A percentile compares a stretch with the other conserved stretches of the same genome.
phyloP scores from a whole-genome alignment of 2,329 filamentous ascomycete species.

The Clonostachys sp. region DNA sequence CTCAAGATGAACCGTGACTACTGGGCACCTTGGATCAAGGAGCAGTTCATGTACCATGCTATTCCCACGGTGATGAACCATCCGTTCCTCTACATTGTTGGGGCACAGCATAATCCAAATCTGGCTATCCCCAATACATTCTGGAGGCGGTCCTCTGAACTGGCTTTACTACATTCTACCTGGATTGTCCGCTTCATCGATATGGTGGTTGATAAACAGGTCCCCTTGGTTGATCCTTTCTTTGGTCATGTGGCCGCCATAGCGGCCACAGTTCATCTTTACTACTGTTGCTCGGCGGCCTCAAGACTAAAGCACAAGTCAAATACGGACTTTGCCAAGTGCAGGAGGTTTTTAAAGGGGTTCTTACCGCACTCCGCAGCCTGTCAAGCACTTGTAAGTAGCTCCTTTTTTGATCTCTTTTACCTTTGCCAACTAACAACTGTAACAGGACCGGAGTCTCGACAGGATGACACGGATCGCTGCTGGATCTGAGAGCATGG shows the following conservation, averaged over 20 bases:
- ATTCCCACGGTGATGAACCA: conserved; percentile 47
- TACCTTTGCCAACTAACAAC: conserved; percentile 2
- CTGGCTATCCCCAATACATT: conserved; percentile 48
- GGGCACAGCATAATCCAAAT: conserved; percentile 45
- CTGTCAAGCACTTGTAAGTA: conserved; percentile 36
- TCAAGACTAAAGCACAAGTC: conserved; percentile 43
- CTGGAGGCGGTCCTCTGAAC: conserved; percentile 45
- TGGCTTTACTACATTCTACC: conserved; percentile 44
- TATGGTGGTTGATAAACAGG: conserved; percentile 45
- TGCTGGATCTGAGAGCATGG: conserved; percentile 38
- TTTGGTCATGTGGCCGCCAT: conserved; percentile 46
- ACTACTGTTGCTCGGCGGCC: conserved; percentile 46
- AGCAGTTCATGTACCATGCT: conserved; percentile 48
- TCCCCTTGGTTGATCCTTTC: conserved; percentile 44
- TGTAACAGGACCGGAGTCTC: conserved; percentile 34
- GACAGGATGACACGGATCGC: conserved; percentile 44
- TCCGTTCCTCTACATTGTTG: conserved; percentile 47
- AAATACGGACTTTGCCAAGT: conserved; percentile 45
- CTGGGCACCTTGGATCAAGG: conserved; percentile 46
- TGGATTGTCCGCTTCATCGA: conserved; percentile 51
- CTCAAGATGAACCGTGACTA: conserved; percentile 37
- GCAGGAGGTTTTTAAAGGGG: conserved; percentile 39
- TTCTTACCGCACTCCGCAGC: conserved; percentile 41
- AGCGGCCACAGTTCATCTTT: conserved; percentile 47
- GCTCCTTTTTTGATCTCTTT: neutral